phyloP scores from a whole-genome alignment of 2,329 filamentous ascomycete species.

The Calonectria leucothoes region DNA sequence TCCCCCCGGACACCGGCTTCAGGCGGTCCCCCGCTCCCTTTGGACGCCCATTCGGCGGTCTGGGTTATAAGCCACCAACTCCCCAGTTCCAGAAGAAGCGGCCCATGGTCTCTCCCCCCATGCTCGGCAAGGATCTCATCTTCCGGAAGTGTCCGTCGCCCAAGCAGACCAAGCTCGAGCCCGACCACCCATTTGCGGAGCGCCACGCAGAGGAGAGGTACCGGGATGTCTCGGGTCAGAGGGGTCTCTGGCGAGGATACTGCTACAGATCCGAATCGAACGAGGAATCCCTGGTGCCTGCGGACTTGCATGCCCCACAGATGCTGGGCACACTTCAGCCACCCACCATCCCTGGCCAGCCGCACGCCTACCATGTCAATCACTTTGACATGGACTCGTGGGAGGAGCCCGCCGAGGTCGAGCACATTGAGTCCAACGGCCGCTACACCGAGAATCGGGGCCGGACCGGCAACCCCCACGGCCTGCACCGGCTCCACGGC shows the following conservation, averaged over 20 bases:
- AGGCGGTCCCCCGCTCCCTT: constrained; percentile 50
- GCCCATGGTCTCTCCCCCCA: constrained; percentile 77
- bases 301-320: constrained; percentile 57
- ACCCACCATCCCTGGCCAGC: constrained; percentile 55
- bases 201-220: constrained; percentile 60
- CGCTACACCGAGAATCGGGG: constrained; percentile 37
- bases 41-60: constrained; percentile 57
- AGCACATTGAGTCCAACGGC: constrained; percentile 41
- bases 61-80: constrained; percentile 48
- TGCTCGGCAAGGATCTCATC: constrained; percentile 84
- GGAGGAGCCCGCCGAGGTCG: constrained; percentile 53
- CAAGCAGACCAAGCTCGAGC: constrained; percentile 85
- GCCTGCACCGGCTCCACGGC: constrained; percentile 62
- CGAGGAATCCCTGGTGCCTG: constrained; percentile 52
- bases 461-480: constrained; percentile 52
- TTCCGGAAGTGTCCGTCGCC: constrained; percentile 89
- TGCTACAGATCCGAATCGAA: constrained; percentile 61
- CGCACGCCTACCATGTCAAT: constrained; percentile 13
- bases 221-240: constrained; percentile 66
- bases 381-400: constrained; percentile 31
- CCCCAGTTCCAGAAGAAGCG: constrained; percentile 59
- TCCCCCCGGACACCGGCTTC: constrained; percentile 56
- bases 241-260: constrained; percentile 83
- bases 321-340: constrained; percentile 64
- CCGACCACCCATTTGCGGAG: constrained; percentile 72